Conservation (phyloP, 1,284 basidiomycete genomes). For the Cryptococcus maquisensis region DNA sequence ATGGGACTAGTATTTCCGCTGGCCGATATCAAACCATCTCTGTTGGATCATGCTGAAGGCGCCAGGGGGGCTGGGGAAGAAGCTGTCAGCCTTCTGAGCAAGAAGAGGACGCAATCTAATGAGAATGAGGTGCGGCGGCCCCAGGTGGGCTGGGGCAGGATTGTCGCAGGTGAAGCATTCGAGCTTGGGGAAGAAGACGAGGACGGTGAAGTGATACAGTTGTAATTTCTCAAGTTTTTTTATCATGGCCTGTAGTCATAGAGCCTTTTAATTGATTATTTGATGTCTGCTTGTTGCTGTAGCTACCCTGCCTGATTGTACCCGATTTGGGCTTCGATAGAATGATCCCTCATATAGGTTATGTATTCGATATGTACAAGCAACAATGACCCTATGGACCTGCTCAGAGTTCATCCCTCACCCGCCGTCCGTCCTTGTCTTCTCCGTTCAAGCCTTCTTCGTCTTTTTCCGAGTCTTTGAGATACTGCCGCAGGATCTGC, state of each 20-base stretch:
- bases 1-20: slow-evolving; percentile 35
- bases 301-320: background rate
- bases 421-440: background rate
- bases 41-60: background rate
- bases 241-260: background rate
- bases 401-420: background rate
- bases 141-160: slow-evolving; percentile 27
- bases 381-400: background rate
- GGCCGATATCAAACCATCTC: slow-evolving; percentile 12
- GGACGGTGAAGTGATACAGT: slow-evolving; percentile 4
- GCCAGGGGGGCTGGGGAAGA: background rate
- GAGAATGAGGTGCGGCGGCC: slow-evolving; percentile 7
- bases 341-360: background rate
- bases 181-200: slow-evolving; percentile 36
- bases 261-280: background rate
- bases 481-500: slow-evolving; percentile 11
- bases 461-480: slow-evolving; percentile 1
- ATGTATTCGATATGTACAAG: background rate
- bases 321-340: background rate
- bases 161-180: slow-evolving; percentile 39
- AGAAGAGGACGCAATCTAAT: background rate
- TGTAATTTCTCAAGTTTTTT: background rate
- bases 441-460: background rate
- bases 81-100: slow-evolving; percentile 1
- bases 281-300: background rate